phyloP scores from a whole-genome alignment of 2,329 filamentous ascomycete genomes.

The Piedraia hortae region DNA sequence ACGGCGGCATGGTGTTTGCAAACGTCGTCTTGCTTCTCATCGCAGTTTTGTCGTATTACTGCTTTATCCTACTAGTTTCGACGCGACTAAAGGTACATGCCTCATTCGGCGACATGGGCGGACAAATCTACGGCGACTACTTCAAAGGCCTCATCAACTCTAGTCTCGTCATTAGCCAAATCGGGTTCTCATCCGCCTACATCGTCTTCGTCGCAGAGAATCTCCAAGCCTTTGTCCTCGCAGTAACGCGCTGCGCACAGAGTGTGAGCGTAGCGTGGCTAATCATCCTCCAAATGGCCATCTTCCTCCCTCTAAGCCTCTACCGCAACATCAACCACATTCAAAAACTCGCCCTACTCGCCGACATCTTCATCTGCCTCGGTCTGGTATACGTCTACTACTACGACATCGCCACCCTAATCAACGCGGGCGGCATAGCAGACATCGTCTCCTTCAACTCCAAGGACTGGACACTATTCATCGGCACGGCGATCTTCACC shows the following conservation, averaged over 20 bases:
- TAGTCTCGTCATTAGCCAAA: constrained; percentile 84
- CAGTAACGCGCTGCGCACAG: constrained; percentile 66
- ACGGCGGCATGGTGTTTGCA: constrained; percentile 92
- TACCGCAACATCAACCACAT: constrained; percentile 94
- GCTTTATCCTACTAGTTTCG: constrained; percentile 77
- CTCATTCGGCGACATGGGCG: constrained; percentile 96
- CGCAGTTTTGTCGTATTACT: constrained; percentile 77
- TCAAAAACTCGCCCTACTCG: constrained; percentile 75
- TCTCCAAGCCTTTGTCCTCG: constrained; percentile 75
- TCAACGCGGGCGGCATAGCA: constrained; percentile 39
- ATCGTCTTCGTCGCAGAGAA: constrained; percentile 95
- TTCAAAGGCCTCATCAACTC: constrained; percentile 67
- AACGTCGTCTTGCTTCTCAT: constrained; percentile 71
- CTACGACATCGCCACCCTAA: constrained; percentile 70
- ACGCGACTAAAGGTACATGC: constrained; percentile 64
- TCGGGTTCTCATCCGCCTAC: constrained; percentile 84
- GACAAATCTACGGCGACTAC: constrained; percentile 67
- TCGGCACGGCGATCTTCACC: constrained; percentile 95
- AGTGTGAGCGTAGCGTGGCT: constrained; percentile 68
- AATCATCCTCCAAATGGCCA: constrained; percentile 80
- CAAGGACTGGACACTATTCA: constrained; percentile 86
- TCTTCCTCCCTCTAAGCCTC: constrained; percentile 82
- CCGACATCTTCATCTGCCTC: constrained; percentile 79
- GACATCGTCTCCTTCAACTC: constrained; percentile 82
- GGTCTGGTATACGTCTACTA: constrained; percentile 88